Evolutionary conservation across 805 yeast species (phyloP), one percentile per base, ranked within the genome.

Genomic region (Kazachstania psychrophila): DNA sequence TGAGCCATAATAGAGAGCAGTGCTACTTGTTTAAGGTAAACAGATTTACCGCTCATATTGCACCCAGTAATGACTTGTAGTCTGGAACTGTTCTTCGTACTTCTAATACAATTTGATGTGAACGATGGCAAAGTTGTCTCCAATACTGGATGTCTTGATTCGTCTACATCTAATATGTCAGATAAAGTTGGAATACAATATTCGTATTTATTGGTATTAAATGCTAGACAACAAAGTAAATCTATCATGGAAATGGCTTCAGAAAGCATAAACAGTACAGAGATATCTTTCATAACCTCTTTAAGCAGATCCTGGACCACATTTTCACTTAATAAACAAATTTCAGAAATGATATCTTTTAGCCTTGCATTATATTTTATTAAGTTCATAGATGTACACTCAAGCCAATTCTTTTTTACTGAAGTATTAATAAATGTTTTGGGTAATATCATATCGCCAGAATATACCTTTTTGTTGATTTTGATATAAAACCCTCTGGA

Each of bases 1-100:
- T 77, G 83, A 0, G 75, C 69, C 69, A 77, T 62, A 8, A 75
- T 64, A 3, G 59, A 60, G 10, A 72, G 46, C 4, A 73, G 45
- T 1, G 75, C 72, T 10, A 72, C 55, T 43, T 74, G 78, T 38
- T 65, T 69, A 23, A 75, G 60, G 40, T 70, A 72, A 3, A 74
- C 70, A 0, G 80, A 74, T 46, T 75, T 76, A 0, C 81, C 82
- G 33, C 79, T 75, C 75, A 70, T 71, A 40, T 75, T 75, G 10
- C 74, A 70, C 0, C 81, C 80, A 0, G 79, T 75, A 5, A 75
- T 62, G 2, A 75, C 62, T 38, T 69, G 72, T 7, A 71, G 48
- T 20, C 66, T 45, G 3, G 73, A 67, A 6, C 60, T 51, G 8
- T 55, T 60, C 5, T 49, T 40, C 6, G 58, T 45, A 4, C 62